Base-by-base conservation (phyloP, 345 rosid species). In the Clarkia xantiana region DNA sequence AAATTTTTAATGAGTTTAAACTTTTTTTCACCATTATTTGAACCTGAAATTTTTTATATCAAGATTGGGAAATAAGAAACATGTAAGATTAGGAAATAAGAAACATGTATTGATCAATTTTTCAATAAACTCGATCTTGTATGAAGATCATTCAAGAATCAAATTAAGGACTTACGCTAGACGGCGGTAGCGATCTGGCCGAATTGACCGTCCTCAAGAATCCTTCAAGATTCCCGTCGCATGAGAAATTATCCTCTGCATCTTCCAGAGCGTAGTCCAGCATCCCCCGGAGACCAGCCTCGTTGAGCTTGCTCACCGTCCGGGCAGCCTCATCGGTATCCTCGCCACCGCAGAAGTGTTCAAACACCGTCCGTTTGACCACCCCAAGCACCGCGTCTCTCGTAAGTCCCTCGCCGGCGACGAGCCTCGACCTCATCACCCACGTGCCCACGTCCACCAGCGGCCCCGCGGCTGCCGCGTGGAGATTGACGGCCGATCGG, bases 291-390 rank as follows among this genome's bases (percentile, higher is more conserved):
- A 90, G 55, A 4, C 96, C 96, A 11, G 79, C 57, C 25, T 68
- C 68, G 44, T 78, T 67, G 8, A 76, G 47, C 62, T 53, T 73
- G 67, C 59, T 48, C 1, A 79, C 62, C 42, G 73, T 71, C 16
- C 59, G 18, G 2, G 47, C 70, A 0, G 76, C 88, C 56, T 79
- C 86, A 10, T 22, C 38, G 1, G 65, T 57, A 11, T 56, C 62
- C 57, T 83, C 95, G 5, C 97, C 97, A 3, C 82, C 95, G 17
- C 94, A 86, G 38, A 90, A 90, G 42, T 90, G 97, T 49, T 81
- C 82, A 34, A 71, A 86, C 41, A 86, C 76, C n/a, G 80, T 86
- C 5, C 57, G 62, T 62, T 70, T 72, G 0, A 86, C 62, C 8
- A 60, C 36, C 13, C 49, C 57, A 36, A 63, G 44, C 16, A 90